Base-by-base conservation (phyloP, 768 basidiomycete genomes). In the Hypholoma fasciculare region DNA sequence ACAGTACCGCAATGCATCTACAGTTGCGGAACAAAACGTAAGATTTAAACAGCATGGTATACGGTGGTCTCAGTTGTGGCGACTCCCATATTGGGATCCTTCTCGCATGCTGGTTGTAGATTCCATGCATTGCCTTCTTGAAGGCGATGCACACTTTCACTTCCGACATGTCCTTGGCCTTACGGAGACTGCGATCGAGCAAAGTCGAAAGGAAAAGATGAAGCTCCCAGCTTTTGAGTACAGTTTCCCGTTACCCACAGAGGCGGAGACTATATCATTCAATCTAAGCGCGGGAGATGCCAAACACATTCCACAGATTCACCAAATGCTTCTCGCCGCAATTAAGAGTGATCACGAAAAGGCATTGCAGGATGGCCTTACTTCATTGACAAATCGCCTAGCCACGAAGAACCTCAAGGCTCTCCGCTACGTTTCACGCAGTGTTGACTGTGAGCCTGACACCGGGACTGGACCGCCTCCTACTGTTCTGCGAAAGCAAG, bases 1-100 rank as follows among this genome's bases (percentile, higher is more conserved):
- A 30, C 44, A 58, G 16, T 72, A 71, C 69, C 51, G 43, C 20
- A 42, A 52, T 49, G 66, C 71, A 3, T 20, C 37, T 39, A 51
- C 56, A 2, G 17, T 12, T 19, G 39, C n/a, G 7, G 56, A 57
- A 17, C 16, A 27, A 20, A 23, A 27, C 14, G 34, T 36, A 13
- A 30, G 69, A 12, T 66, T 58, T 42, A 49, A 66, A n/a, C 47
- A 43, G 13, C 56, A 67, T 43, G 69, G 73, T 0, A 49, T 73
- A 0, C 51, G 69, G 0, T 78, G 65, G 65, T 65, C 70, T 0
- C 61, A 66, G 9, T 48, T 76, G 0, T 61, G 70, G 23, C 44
- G 56, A 2, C 63, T 78, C 5, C 66, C 70, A 0, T 76, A 77
- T 59, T 76, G 73, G 74, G 59, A 75, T 23, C 69, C 71, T 3